phyloP scores from a whole-genome alignment of 2,329 filamentous ascomycete genomes.

The Pochonia chlamydosporia region DNA sequence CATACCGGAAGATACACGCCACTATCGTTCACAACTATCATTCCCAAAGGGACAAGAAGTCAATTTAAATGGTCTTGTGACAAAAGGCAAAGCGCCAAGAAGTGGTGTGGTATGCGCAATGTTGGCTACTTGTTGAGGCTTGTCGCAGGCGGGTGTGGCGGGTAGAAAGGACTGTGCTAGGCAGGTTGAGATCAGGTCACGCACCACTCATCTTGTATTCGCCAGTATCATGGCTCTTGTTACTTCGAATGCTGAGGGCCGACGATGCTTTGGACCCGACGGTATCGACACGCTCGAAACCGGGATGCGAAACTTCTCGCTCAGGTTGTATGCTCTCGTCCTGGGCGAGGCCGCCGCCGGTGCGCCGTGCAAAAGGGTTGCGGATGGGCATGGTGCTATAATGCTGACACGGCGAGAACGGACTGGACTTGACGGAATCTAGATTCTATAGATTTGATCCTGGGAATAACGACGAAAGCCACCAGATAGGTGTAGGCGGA shows the following conservation, averaged over 20 bases:
- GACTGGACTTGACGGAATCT: background rate
- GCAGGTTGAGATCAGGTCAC: constrained; percentile 26
- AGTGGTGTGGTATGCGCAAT: background rate
- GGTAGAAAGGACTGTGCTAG: background rate
- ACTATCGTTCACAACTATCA: constrained; percentile 85
- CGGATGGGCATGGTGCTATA: constrained; percentile 62
- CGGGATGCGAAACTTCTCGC: constrained; percentile 24
- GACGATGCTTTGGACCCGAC: constrained; percentile 58
- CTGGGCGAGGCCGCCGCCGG: constrained; percentile 36
- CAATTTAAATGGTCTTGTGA: constrained; percentile 17
- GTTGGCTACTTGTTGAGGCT: too few species aligned
- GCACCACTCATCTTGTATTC: constrained; percentile 79
- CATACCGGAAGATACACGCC: constrained; percentile 89
- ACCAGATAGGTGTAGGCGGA: too few species aligned
- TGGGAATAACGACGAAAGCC: too few species aligned
- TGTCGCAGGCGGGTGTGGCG: constrained; percentile 4
- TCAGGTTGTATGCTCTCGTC: constrained; percentile 50
- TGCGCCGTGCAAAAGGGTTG: constrained; percentile 63
- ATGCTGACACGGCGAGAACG: too few species aligned
- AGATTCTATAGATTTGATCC: background rate
- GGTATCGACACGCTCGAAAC: constrained; percentile 58
- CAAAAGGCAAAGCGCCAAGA: constrained; percentile 6
- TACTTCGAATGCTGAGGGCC: constrained; percentile 55
- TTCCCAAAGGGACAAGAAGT: constrained; percentile 1
- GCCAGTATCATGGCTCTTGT: constrained; percentile 56